A percentile compares a stretch with the other conserved stretches of the same genome.
These are phyloP conservation scores for Gossypium davidsonii DNA, from an alignment of 441 rosid genomes.

Conservation along the genomic window DNA sequence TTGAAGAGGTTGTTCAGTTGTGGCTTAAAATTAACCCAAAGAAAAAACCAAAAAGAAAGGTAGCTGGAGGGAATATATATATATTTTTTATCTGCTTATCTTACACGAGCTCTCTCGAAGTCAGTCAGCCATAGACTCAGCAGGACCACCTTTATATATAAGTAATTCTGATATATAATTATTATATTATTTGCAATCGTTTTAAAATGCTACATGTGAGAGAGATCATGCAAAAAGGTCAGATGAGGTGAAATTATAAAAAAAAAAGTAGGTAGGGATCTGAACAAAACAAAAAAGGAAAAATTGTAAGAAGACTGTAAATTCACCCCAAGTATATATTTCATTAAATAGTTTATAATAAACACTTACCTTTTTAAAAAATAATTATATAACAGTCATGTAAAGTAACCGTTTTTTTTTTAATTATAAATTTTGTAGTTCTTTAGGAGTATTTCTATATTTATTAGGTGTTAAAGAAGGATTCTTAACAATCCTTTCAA, in stretches of 20 bases:
- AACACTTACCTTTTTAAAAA: too few species aligned
- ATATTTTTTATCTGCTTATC: slow-evolving; percentile 25
- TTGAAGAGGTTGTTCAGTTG: background rate
- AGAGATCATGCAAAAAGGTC: background rate
- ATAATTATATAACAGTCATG: too few species aligned
- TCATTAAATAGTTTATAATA: too few species aligned
- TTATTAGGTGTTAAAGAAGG: too few species aligned
- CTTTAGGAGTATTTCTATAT: too few species aligned
- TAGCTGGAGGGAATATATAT: slow-evolving; percentile 30
- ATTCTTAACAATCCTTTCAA: too few species aligned
- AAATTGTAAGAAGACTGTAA: background rate
- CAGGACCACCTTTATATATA: slow-evolving; percentile 37
- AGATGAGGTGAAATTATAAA: background rate
- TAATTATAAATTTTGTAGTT: too few species aligned
- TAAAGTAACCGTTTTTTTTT: too few species aligned
- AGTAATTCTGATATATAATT: background rate
- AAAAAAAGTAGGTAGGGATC: background rate
- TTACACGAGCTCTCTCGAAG: slow-evolving; percentile 38
- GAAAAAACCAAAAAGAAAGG: slow-evolving; percentile 31
- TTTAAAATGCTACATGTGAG: background rate
- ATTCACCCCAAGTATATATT: background rate
- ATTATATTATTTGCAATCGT: background rate
- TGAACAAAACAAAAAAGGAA: too few species aligned
- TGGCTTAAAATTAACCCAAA: slow-evolving; percentile 22
- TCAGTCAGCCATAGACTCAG: slow-evolving; percentile 40